Conservation (phyloP, 345 rosid genomes). For the Hirschfeldia incana region DNA sequence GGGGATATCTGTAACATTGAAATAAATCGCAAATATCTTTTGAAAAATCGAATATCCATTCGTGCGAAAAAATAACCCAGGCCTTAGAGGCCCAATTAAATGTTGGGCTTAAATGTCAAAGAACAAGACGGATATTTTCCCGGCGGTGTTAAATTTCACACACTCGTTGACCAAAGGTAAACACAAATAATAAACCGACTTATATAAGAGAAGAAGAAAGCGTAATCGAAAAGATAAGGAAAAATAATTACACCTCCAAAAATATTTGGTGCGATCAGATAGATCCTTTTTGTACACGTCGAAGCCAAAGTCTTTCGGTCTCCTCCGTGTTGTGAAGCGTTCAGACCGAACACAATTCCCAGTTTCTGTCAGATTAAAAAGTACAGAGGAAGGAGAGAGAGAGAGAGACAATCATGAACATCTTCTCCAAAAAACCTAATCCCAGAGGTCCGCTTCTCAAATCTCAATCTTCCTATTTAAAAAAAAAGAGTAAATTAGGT, state of each 20-base stretch:
- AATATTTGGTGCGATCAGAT: conserved; percentile 18
- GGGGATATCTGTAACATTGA: too few species aligned
- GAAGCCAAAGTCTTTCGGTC: conserved; percentile 2
- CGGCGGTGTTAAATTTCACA: neutral
- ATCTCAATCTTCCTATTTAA: neutral
- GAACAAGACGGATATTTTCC: neutral
- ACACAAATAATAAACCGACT: neutral
- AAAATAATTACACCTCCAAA: neutral
- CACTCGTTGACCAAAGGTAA: neutral
- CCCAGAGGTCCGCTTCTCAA: conserved; percentile 56
- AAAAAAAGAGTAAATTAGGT: neutral
- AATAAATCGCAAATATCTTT: too few species aligned
- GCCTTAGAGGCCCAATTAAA: neutral
- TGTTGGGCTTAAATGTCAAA: neutral
- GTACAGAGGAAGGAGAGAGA: neutral
- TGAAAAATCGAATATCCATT: too few species aligned
- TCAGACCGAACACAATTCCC: neutral
- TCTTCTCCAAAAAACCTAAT: conserved; percentile 71
- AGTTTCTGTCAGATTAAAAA: neutral
- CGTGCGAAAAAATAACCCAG: neutral
- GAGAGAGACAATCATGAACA: conserved; percentile 42
- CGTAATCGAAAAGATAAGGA: conserved; percentile 12
- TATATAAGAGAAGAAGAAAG: neutral
- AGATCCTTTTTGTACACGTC: conserved; percentile 18
- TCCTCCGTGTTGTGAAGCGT: conserved; percentile 19